Evolutionary conservation across 768 basidiomycete genomes (phyloP).

Genomic region (Phanerochaete carnosa): DNA sequence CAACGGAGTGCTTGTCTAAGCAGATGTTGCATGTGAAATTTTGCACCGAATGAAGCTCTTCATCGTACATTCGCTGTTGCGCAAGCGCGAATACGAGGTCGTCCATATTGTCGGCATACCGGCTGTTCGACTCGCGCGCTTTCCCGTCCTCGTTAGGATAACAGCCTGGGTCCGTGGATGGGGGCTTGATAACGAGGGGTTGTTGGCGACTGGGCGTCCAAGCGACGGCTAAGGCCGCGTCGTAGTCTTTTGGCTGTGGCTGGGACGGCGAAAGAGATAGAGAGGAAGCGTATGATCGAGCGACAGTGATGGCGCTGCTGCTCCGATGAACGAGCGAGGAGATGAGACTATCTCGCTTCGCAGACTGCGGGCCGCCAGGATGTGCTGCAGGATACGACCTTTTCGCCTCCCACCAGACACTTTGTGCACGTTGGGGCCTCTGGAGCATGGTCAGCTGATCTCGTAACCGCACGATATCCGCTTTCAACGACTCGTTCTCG

Average conservation of each 20-base stretch:
- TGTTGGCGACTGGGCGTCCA: too few relatives aligned
- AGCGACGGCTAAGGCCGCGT: too few relatives aligned
- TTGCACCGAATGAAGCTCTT: conserved; percentile 37
- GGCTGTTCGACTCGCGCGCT: neutral
- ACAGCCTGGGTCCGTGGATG: too few relatives aligned
- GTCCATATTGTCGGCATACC: neutral
- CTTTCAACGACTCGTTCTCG: neutral
- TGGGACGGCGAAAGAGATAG: neutral
- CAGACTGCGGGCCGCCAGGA: neutral
- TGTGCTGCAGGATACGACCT: neutral
- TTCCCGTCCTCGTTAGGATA: neutral
- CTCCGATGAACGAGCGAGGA: neutral
- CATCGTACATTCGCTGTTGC: conserved; percentile 37
- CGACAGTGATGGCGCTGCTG: neutral
- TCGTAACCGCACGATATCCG: neutral
- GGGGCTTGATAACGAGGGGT: too few relatives aligned
- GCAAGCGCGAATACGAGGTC: conserved; percentile 23
- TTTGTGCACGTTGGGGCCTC: neutral
- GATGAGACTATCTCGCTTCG: neutral
- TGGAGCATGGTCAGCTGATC: neutral
- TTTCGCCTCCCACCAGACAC: neutral
- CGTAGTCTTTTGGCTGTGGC: too few relatives aligned
- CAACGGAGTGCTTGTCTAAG: conserved; percentile 43
- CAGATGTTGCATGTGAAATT: too few relatives aligned
- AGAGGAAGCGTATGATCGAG: neutral